Conservation (phyloP, 2,329 filamentous ascomycete genomes). For the Pseudogymnoascus sp. region DNA sequence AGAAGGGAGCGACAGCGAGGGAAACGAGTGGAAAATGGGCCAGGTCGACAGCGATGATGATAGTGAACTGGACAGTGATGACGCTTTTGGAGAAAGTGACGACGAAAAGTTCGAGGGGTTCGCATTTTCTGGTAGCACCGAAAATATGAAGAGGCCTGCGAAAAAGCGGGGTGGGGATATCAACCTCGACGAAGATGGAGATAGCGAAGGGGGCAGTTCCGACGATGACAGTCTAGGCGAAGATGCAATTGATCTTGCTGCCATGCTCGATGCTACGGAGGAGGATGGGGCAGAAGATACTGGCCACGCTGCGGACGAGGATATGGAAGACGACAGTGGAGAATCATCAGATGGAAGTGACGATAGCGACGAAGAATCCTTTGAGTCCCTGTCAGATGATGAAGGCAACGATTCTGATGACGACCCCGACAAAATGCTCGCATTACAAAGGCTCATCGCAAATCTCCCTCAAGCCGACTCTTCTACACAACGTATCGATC, state of each 20-base stretch:
- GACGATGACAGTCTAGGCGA: slow-evolving; percentile 63
- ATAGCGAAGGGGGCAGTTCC: slow-evolving; percentile 36
- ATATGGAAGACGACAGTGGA: slow-evolving; percentile 48
- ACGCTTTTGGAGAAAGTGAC: slow-evolving; percentile 65
- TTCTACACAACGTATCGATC: slow-evolving; percentile 21
- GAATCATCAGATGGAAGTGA: slow-evolving; percentile 42
- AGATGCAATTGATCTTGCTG: slow-evolving; percentile 33
- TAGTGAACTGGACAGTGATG: slow-evolving; percentile 63
- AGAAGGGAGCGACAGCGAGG: slow-evolving; percentile 60
- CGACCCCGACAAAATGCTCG: slow-evolving; percentile 48
- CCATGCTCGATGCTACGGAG: slow-evolving; percentile 26
- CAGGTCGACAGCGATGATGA: slow-evolving; percentile 60
- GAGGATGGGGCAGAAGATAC: slow-evolving; percentile 27
- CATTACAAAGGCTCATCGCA: slow-evolving; percentile 62
- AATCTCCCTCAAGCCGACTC: slow-evolving; percentile 44
- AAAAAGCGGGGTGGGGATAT: slow-evolving; percentile 38
- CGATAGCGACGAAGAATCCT: slow-evolving; percentile 48
- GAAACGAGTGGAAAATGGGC: slow-evolving; percentile 61
- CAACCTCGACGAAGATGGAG: slow-evolving; percentile 43
- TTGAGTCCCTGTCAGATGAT: slow-evolving; percentile 39
- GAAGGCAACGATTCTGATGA: slow-evolving; percentile 31
- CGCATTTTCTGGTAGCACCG: slow-evolving; percentile 52
- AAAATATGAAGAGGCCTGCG: slow-evolving; percentile 44
- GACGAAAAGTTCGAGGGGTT: slow-evolving; percentile 64
- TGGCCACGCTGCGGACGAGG: slow-evolving; percentile 36